Percentiles rank a stretch among this genome's conserved stretches.
Conservation (phyloP, 345 rosid genomes). For the Chamaenerion angustifolium region DNA sequence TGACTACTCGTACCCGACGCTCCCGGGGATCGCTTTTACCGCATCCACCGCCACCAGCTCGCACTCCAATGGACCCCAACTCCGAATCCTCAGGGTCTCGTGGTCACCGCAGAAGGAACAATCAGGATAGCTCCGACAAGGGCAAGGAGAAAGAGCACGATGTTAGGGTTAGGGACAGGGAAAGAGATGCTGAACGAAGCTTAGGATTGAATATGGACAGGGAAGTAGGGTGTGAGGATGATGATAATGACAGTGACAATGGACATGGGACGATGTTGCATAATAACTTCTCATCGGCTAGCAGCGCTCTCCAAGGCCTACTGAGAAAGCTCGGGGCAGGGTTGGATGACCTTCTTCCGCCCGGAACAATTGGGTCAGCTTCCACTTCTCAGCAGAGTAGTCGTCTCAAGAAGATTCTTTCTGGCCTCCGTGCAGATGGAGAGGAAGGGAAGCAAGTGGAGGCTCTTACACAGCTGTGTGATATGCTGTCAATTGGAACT, state of each 20-base stretch:
- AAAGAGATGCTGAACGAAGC: slow-evolving; percentile 17
- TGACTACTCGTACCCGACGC: slow-evolving; percentile 2
- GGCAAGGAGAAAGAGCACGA: slow-evolving; percentile 96
- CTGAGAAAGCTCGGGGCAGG: slow-evolving; percentile 96
- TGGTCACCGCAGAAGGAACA: slow-evolving; percentile 44
- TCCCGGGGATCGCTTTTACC: slow-evolving; percentile 7
- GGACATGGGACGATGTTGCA: slow-evolving; percentile 70
- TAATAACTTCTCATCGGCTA: slow-evolving; percentile 71
- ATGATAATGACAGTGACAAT: slow-evolving; percentile 79
- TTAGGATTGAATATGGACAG: slow-evolving; percentile 54
- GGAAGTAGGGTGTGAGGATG: slow-evolving; percentile 45
- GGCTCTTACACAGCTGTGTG: slow-evolving; percentile 93
- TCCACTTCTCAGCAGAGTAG: slow-evolving; percentile 79
- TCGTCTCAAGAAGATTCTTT: slow-evolving; percentile 76
- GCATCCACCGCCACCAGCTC: slow-evolving; percentile 14
- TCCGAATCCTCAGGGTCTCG: slow-evolving; percentile 67
- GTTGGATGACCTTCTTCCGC: slow-evolving; percentile 79
- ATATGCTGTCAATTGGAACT: slow-evolving; percentile 91
- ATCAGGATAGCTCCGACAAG: slow-evolving; percentile 36
- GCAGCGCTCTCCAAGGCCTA: slow-evolving; percentile 89
- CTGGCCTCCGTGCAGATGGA: slow-evolving; percentile 87
- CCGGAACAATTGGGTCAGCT: slow-evolving; percentile 62
- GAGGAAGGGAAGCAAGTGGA: slow-evolving; percentile 99
- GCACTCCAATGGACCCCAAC: slow-evolving; percentile 63
- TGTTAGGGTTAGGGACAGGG: slow-evolving; percentile 36